Percentiles rank a stretch among this genome's conserved stretches.
phyloP scores from a whole-genome alignment of 2,329 filamentous ascomycete species.

The Aspergillus spinulosporus region DNA sequence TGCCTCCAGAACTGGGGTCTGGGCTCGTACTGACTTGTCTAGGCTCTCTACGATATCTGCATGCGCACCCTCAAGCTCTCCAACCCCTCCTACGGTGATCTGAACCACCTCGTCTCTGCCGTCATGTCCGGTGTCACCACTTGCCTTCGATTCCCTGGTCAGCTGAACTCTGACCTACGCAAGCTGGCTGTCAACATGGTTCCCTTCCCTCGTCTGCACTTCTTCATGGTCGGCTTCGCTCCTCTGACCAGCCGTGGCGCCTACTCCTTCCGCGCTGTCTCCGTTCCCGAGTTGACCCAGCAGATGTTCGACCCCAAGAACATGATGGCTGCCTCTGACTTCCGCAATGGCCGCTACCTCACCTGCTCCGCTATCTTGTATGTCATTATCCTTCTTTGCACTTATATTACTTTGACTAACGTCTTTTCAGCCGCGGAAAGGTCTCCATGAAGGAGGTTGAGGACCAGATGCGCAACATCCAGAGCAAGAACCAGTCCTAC shows the following conservation, averaged over 20 bases:
- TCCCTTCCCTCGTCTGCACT: constrained; percentile 99
- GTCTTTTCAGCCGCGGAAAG: constrained; percentile 77
- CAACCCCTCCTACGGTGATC: constrained; percentile 97
- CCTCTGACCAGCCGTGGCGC: constrained; percentile 91
- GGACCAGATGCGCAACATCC: constrained; percentile 99
- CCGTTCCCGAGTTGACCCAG: constrained; percentile 96
- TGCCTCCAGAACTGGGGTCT: not conserved
- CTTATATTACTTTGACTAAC: not conserved
- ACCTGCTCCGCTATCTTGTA: constrained; percentile 98
- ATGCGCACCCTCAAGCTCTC: constrained; percentile 99
- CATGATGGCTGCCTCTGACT: constrained; percentile 99
- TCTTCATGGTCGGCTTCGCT: constrained; percentile 99
- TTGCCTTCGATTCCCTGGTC: constrained; percentile 97
- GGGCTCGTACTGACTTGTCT: constrained; percentile 8
- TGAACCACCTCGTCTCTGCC: constrained; percentile 98
- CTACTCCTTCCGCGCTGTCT: constrained; percentile 95
- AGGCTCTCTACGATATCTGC: constrained; percentile 99
- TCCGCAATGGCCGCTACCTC: constrained; percentile 99
- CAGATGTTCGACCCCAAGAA: constrained; percentile 99
- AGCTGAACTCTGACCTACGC: constrained; percentile 99
- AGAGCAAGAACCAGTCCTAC: constrained; percentile 99
- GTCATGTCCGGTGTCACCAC: constrained; percentile 99
- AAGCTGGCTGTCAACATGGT: constrained; percentile 99
- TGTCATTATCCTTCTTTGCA: constrained; percentile 35
- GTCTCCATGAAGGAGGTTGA: constrained; percentile 99